Percentiles rank a stretch among this genome's conserved stretches.
These are phyloP conservation scores for Aspergillus aculeatus DNA, from an alignment of 2,329 filamentous ascomycete species.

Conservation along the genomic window DNA sequence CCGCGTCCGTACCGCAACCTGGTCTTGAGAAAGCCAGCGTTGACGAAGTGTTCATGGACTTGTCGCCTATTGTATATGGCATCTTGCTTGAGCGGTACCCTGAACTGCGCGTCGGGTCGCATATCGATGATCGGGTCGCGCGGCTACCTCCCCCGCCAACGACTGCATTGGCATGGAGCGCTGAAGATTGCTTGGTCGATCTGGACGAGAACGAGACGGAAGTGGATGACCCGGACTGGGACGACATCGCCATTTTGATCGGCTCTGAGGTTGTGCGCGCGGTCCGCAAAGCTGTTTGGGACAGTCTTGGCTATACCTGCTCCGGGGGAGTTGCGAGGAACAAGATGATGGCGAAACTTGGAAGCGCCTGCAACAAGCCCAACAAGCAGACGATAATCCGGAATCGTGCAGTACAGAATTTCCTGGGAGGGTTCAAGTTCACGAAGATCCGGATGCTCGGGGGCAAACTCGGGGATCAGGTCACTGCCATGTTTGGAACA, in stretches of 20 bases:
- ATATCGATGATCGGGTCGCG: constrained; percentile 53
- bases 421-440: constrained; percentile 82
- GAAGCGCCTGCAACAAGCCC: constrained; percentile 87
- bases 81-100: constrained; percentile 74
- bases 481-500: constrained; percentile 76
- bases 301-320: constrained; percentile 80
- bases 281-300: constrained; percentile 67
- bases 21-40: constrained; percentile 90
- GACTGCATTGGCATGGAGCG: constrained; percentile 76
- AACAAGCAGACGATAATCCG: constrained; percentile 93
- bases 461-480: constrained; percentile 87
- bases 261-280: constrained; percentile 84
- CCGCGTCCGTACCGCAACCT: constrained; percentile 35
- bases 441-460: constrained; percentile 95
- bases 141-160: constrained; percentile 70
- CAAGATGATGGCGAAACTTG: constrained; percentile 94
- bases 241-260: constrained; percentile 83
- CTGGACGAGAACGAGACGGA: constrained; percentile 71
- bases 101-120: constrained; percentile 61
- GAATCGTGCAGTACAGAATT: constrained; percentile 75
- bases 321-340: constrained; percentile 86
- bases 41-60: constrained; percentile 92
- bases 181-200: constrained; percentile 73
- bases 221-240: constrained; percentile 86
- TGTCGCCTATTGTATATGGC: constrained; percentile 79